A percentile compares a stretch with the other conserved stretches of the same genome.
phyloP scores from a whole-genome alignment of 177 flowering plant genomes.

The Vitis hybrid region DNA sequence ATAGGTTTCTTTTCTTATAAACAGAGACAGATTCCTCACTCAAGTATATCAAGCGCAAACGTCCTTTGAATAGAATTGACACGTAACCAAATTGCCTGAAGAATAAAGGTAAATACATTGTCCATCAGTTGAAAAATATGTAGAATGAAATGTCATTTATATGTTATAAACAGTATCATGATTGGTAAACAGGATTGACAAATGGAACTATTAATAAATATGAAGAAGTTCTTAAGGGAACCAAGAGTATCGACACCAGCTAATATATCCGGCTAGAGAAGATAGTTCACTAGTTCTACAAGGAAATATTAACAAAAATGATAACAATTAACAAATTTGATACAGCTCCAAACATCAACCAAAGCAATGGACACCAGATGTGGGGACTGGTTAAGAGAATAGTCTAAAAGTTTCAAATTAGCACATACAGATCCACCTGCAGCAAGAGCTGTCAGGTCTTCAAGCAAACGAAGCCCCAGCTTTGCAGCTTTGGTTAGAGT shows the following conservation, averaged over 20 bases:
- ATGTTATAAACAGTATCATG: background rate
- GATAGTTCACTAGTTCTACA: too few relatives aligned
- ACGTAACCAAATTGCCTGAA: conserved; percentile 81
- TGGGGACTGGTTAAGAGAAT: conserved; percentile 1
- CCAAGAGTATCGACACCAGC: background rate
- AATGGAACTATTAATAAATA: background rate
- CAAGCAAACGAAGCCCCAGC: conserved; percentile 86
- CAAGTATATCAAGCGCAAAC: conserved; percentile 92
- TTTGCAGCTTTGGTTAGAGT: conserved; percentile 61
- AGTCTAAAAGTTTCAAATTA: conserved; percentile 26
- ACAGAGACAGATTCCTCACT: conserved; percentile 53
- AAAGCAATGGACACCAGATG: conserved; percentile 1
- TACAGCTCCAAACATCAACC: background rate
- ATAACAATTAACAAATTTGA: background rate
- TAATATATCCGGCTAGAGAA: background rate
- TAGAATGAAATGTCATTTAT: background rate
- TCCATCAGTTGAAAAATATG: background rate
- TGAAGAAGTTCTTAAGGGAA: background rate
- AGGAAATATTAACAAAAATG: too few relatives aligned
- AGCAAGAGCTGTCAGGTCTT: conserved; percentile 99
- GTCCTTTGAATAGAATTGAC: conserved; percentile 71
- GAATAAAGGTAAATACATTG: conserved; percentile 12
- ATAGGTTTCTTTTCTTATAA: background rate
- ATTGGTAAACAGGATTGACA: background rate
- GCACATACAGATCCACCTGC: conserved; percentile 99